Percentiles rank a stretch among this genome's conserved stretches.
These are phyloP conservation scores for Sporothrix brasiliensis DNA, from an alignment of 2,329 filamentous ascomycete genomes.

Conservation along the genomic window DNA sequence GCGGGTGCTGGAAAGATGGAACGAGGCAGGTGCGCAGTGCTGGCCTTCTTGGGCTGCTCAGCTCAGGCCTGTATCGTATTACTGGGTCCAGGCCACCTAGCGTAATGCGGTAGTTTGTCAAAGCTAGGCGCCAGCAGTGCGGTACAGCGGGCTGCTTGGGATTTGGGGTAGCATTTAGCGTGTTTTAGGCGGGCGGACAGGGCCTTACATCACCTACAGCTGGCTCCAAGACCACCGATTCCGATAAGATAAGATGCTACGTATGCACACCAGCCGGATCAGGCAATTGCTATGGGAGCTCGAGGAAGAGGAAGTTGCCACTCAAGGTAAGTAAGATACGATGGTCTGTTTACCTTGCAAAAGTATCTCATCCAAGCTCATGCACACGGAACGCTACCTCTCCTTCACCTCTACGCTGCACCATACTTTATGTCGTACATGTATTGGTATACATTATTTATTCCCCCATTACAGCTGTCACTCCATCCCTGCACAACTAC, in stretches of 20 bases:
- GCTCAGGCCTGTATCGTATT: background rate
- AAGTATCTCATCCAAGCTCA: no score
- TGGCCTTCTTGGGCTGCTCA: background rate
- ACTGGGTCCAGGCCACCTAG: background rate
- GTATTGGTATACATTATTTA: background rate
- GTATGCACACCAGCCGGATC: slow-evolving; percentile 30
- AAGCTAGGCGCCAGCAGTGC: background rate
- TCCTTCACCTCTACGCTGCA: background rate
- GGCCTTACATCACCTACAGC: slow-evolving; percentile 1
- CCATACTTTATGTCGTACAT: background rate
- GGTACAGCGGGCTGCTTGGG: background rate
- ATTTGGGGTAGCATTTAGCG: background rate
- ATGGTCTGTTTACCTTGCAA: background rate
- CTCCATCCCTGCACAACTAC: background rate
- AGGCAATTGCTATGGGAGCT: slow-evolving; percentile 9
- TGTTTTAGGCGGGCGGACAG: slow-evolving; percentile 4
- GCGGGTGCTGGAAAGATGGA: background rate
- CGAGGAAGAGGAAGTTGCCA: no score
- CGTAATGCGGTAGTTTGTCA: background rate
- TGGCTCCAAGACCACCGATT: slow-evolving; percentile 6
- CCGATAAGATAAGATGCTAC: slow-evolving; percentile 34
- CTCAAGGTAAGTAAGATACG: no score
- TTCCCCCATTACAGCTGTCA: background rate
- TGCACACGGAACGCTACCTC: background rate
- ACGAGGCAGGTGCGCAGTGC: background rate